A percentile compares a stretch with the other conserved stretches of the same genome.
These are phyloP conservation scores for Chaetomium olivaceum DNA, from an alignment of 2,329 filamentous ascomycete species.

Conservation along the genomic window DNA sequence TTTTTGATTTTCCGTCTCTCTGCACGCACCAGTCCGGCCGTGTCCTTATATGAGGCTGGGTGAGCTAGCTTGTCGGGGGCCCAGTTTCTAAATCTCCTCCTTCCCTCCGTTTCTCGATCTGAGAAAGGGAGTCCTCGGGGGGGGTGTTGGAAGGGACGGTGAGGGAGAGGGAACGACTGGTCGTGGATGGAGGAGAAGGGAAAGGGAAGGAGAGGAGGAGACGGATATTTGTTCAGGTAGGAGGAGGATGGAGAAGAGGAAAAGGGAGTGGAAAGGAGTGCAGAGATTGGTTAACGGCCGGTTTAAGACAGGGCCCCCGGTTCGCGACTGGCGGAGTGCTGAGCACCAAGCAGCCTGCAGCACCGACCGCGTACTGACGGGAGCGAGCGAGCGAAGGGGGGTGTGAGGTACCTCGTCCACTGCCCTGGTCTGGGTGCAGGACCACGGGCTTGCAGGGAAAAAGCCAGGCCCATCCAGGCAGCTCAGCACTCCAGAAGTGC, in stretches of 20 bases:
- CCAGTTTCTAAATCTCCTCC: slow-evolving; percentile 37
- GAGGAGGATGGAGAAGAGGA: slow-evolving; percentile 54
- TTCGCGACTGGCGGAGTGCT: slow-evolving; percentile 28
- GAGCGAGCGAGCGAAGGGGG: slow-evolving; percentile 21
- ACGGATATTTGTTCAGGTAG: slow-evolving; percentile 49
- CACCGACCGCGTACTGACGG: slow-evolving; percentile 28
- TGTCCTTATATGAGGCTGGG: slow-evolving; percentile 35
- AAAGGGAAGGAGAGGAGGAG: slow-evolving; percentile 43
- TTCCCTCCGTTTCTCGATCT: slow-evolving; percentile 39
- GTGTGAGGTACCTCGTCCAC: slow-evolving; percentile 12
- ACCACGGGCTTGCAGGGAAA: slow-evolving; percentile 28
- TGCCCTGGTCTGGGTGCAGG: slow-evolving; percentile 29
- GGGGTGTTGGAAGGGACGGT: slow-evolving; percentile 47
- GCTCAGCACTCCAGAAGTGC: slow-evolving; percentile 22
- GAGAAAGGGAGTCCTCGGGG: slow-evolving; percentile 37
- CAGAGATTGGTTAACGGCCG: slow-evolving; percentile 43
- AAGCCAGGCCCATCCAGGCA: slow-evolving; percentile 26
- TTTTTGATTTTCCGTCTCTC: slow-evolving; percentile 14
- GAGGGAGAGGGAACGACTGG: slow-evolving; percentile 58
- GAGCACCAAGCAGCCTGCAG: slow-evolving; percentile 35
- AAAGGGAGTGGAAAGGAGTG: slow-evolving; percentile 58
- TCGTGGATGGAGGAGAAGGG: slow-evolving; percentile 42
- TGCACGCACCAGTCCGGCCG: slow-evolving; percentile 30
- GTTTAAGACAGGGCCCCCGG: slow-evolving; percentile 46
- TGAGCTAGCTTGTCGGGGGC: slow-evolving; percentile 34